phyloP scores from a whole-genome alignment of 371 early-diverging fungal genomes.

The Globomyces sp. region DNA sequence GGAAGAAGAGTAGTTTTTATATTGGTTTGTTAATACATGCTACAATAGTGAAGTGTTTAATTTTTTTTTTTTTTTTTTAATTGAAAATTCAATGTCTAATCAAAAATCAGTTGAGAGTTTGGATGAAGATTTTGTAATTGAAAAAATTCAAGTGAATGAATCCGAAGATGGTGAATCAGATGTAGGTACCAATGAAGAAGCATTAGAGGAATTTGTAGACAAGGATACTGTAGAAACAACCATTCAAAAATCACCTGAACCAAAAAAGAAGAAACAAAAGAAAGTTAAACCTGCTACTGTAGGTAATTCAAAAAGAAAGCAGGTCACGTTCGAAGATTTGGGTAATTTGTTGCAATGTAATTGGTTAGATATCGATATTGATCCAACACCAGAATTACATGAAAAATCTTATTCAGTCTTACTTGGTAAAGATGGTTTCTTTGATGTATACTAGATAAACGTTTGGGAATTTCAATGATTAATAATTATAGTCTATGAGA shows the following conservation, averaged over 20 bases:
- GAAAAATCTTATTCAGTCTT: too few species aligned
- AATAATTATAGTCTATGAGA: neutral
- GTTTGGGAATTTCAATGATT: neutral
- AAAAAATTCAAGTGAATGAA: neutral
- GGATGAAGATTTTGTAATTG: slow-evolving; percentile 1
- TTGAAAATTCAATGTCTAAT: too few species aligned
- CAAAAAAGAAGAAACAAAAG: neutral
- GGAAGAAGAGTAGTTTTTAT: slow-evolving; percentile 1
- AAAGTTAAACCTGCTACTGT: neutral
- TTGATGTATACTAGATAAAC: neutral
- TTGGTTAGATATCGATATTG: too few species aligned
- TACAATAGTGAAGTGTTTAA: too few species aligned
- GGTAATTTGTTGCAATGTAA: neutral
- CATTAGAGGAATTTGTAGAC: neutral
- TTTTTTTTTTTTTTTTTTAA: too few species aligned
- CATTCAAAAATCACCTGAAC: neutral
- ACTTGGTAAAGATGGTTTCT: neutral
- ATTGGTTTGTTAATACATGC: neutral
- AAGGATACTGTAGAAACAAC: neutral
- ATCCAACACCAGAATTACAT: too few species aligned
- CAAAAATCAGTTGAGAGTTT: neutral
- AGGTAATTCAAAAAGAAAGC: slow-evolving; percentile 2
- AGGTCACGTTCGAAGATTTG: neutral
- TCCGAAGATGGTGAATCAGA: slow-evolving; percentile 1
- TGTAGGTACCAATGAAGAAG: neutral